Evolutionary conservation across 371 early-diverging fungal species (phyloP).

Genomic region (Rhizopus sp.): DNA sequence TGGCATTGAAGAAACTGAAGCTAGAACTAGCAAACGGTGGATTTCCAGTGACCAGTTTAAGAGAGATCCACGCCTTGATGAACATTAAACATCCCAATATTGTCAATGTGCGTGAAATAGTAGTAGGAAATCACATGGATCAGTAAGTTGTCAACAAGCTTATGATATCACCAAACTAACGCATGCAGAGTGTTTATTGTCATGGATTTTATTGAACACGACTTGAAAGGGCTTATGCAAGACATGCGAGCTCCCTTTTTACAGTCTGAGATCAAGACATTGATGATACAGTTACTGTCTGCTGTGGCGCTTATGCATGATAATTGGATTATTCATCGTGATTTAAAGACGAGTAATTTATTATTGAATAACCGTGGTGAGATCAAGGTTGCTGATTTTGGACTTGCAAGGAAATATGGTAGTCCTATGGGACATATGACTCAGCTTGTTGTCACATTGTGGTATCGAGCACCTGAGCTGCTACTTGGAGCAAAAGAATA

Average conservation of each 20-base stretch:
- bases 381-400: conserved; percentile 89
- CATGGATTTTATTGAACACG: conserved; percentile 97
- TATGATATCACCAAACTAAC: not conserved
- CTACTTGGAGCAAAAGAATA: conserved; percentile 93
- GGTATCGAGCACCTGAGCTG: conserved; percentile 98
- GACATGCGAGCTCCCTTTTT: conserved; percentile 79
- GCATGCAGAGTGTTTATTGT: conserved; percentile 87
- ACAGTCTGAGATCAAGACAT: conserved; percentile 90
- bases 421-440: conserved; percentile 79
- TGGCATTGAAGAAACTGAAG: conserved; percentile 98
- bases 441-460: conserved; percentile 89
- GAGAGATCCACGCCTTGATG: conserved; percentile 91
- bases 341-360: conserved; percentile 97
- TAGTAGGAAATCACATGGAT: conserved; percentile 75
- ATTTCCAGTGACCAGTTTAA: conserved; percentile 90
- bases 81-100: conserved; percentile 92
- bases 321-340: conserved; percentile 96
- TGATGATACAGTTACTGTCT: conserved; percentile 86
- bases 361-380: conserved; percentile 85
- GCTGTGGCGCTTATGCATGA: conserved; percentile 90
- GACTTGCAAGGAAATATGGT: conserved; percentile 76
- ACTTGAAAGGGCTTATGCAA: conserved; percentile 89
- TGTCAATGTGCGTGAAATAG: conserved; percentile 93
- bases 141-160: conserved; percentile 52
- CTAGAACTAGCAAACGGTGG: conserved; percentile 95